phyloP scores from a whole-genome alignment of 2,329 filamentous ascomycete genomes.

The Phoma sp. region DNA sequence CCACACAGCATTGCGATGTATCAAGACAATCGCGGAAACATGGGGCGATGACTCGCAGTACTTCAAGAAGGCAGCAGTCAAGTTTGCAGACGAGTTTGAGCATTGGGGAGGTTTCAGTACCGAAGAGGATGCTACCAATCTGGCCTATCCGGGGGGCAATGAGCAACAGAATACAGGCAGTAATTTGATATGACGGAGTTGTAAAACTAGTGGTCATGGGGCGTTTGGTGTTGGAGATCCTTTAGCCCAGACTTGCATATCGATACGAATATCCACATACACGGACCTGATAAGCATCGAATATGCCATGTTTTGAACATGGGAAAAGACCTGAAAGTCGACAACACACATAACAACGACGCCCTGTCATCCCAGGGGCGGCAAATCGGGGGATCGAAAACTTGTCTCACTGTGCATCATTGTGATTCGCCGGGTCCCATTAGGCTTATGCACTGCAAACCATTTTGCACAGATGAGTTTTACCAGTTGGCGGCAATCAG shows the following conservation, averaged over 20 bases:
- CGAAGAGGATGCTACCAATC: conserved; percentile 30
- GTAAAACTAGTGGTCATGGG: neutral
- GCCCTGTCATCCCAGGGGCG: conserved; percentile 3
- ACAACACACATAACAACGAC: neutral
- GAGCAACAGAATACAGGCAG: neutral
- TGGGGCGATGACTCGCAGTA: conserved; percentile 74
- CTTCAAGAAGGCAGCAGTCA: conserved; percentile 73
- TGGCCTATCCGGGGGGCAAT: conserved; percentile 29
- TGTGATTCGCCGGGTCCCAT: conserved; percentile 7
- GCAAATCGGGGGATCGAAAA: conserved; percentile 9
- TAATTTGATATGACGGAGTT: conserved; percentile 12
- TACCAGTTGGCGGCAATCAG: neutral
- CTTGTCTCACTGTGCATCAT: neutral
- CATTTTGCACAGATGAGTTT: conserved; percentile 5
- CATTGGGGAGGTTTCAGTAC: conserved; percentile 67
- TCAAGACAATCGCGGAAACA: conserved; percentile 75
- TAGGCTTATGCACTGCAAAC: conserved; percentile 9
- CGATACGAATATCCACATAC: neutral
- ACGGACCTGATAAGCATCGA: conserved; percentile 1
- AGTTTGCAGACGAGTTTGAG: conserved; percentile 76
- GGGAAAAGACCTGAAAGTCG: neutral
- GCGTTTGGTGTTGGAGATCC: neutral
- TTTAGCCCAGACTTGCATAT: conserved; percentile 1
- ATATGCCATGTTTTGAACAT: conserved; percentile 9
- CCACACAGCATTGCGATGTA: conserved; percentile 69